A percentile compares a stretch with the other conserved stretches of the same genome.
Evolutionary conservation across 495 filamentous ascomycete genomes (phyloP).

Genomic region (Extremus antarcticus): DNA sequence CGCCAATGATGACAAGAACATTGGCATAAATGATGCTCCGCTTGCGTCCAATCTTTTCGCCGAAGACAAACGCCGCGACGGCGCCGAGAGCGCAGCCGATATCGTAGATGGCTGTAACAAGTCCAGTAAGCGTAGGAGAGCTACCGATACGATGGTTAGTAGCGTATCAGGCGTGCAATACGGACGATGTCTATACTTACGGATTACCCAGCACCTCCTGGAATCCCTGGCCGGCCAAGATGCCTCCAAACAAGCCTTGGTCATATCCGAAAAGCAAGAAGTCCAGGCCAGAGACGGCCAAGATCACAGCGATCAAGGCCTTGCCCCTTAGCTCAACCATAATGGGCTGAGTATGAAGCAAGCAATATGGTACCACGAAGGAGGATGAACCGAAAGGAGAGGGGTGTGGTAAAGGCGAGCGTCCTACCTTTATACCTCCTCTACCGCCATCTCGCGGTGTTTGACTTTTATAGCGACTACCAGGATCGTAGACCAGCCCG

Average conservation of each 20-base stretch:
- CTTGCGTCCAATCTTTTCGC: conserved; percentile 48
- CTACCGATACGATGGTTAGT: neutral
- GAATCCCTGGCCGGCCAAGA: conserved; percentile 4
- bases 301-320: conserved; percentile 1
- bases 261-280: conserved; percentile 14
- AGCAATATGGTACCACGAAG: no score
- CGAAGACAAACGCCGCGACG: conserved; percentile 47
- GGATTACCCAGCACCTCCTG: neutral
- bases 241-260: conserved; percentile 20
- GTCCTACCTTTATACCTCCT: no score
- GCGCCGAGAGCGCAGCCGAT: conserved; percentile 56
- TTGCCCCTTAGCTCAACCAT: conserved; percentile 2
- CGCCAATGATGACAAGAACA: conserved; percentile 17
- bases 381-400: no score
- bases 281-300: conserved; percentile 1
- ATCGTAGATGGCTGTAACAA: conserved; percentile 55
- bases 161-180: neutral
- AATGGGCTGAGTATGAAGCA: no score
- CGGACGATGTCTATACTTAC: no score
- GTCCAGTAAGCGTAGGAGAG: conserved; percentile 39
- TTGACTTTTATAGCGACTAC: no score
- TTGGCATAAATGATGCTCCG: conserved; percentile 37
- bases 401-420: no score
- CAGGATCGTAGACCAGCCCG: no score
- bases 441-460: no score